Evolutionary conservation across 2,329 filamentous ascomycete species (phyloP).

Genomic region (Hymenoscyphus linearis): DNA sequence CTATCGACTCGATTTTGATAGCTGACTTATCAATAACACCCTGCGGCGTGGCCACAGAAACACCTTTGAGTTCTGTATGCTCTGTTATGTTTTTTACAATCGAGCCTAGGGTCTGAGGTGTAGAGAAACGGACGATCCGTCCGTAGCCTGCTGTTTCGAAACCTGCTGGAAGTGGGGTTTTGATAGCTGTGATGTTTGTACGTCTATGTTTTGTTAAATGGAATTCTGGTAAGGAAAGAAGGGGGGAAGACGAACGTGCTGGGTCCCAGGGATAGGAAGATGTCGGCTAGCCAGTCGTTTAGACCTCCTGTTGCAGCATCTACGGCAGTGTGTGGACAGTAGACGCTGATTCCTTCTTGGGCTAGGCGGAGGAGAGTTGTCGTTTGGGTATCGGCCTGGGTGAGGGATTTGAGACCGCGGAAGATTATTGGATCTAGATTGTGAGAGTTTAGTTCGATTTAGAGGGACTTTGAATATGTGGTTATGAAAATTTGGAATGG

Average conservation of each 20-base stretch:
- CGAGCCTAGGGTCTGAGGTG: conserved; percentile 21
- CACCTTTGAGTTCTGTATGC: conserved; percentile 14
- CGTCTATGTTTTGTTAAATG: conserved; percentile 6
- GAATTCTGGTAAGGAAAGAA: not conserved
- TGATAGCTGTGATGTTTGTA: conserved; percentile 27
- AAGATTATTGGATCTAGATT: conserved; percentile 99
- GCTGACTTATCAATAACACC: conserved; percentile 14
- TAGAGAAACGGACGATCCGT: conserved; percentile 28
- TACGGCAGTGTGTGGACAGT: conserved; percentile 91
- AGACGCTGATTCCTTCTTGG: conserved; percentile 86
- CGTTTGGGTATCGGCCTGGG: conserved; percentile 79
- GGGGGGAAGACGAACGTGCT: conserved; percentile 6
- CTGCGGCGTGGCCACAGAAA: conserved; percentile 31
- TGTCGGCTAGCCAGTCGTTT: conserved; percentile 90
- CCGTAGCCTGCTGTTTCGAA: conserved; percentile 32
- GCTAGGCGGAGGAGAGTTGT: conserved; percentile 75
- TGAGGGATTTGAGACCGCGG: conserved; percentile 82
- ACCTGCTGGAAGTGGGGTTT: conserved; percentile 15
- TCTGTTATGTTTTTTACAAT: conserved; percentile 24
- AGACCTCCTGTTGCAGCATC: conserved; percentile 81
- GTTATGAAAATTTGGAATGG: too few relatives aligned
- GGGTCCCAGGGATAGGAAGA: conserved; percentile 51
- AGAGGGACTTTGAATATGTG: not conserved
- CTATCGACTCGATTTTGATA: conserved; percentile 59
- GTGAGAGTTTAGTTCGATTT: conserved; percentile 6